Base-by-base conservation (phyloP, 345 rosid genomes). In the Mercurialis annua region DNA sequence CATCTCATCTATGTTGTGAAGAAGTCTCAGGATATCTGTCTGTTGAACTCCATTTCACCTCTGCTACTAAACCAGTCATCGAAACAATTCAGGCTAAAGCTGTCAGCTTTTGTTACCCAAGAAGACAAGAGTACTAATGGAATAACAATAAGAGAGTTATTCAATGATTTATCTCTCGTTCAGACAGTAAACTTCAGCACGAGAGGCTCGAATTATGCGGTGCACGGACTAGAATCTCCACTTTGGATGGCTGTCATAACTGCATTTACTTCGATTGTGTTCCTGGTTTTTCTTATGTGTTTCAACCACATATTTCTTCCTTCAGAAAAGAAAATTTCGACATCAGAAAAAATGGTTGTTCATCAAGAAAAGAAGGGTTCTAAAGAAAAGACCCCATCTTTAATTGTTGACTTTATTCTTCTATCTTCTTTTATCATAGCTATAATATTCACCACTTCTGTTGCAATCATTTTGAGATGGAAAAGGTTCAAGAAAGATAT, bases 361-460 rank as follows among this genome's bases (percentile, higher is more conserved):
- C 60, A 48, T 10, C 1, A 47, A 0, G 70, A 52, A 57, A 74
- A 68, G 54, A 64, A 59, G 62, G 56, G 44, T 53, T 48, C 76
- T 6, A 78, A 86, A 75, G 86, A 81, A 29, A 84, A 86, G 73
- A 79, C 71, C 60, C 87, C 98, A 48, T 92, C 95, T 21, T 85
- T 85, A 77, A 51, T 86, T 66, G 79, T 82, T 48, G 95, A 89
- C 76, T 49, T 85, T 59, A 57, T 89, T 44, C 81, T 89, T 60
- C 46, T 89, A 48, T 67, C 77, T 51, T 84, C 92, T 51, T 89
- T 89, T 68, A 23, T 80, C 66, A 72, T 79, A 61, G 77, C 88
- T 21, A 47, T 87, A 40, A 44, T 76, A 34, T 65, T 72, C 44
- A 81, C 71, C 60, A 74, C 76, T 5, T 38, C 84, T 9, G 50